phyloP scores from a whole-genome alignment of 1,284 basidiomycete genomes.

The Bondarzewia mesenterica region DNA sequence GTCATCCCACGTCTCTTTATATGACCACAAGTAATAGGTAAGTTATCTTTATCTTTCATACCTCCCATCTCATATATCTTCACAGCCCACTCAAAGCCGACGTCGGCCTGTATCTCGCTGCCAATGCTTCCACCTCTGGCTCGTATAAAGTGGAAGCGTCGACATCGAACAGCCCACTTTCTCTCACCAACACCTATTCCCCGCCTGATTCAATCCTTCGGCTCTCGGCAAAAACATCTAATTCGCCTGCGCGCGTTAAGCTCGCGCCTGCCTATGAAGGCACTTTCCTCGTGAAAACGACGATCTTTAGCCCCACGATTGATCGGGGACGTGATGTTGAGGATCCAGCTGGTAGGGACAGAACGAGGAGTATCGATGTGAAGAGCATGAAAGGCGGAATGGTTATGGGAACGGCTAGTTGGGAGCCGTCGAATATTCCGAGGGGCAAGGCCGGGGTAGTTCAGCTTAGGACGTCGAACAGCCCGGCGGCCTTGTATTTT shows the following conservation, averaged over 20 bases:
- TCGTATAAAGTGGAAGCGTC: conserved; percentile 21
- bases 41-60: conserved; percentile 4
- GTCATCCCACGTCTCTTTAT: conserved; percentile 15
- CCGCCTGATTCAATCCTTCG: conserved; percentile 32
- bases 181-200: conserved; percentile 24
- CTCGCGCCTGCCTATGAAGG: conserved; percentile 38
- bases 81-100: conserved; percentile 21
- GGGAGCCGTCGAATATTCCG: conserved; percentile 2
- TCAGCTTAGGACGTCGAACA: background rate
- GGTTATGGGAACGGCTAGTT: background rate
- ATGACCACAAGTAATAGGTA: conserved; percentile 33
- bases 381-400: background rate
- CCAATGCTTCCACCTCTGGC: conserved; percentile 20
- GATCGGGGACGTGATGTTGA: conserved; percentile 17
- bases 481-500: background rate
- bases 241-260: conserved; percentile 22
- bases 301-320: conserved; percentile 16
- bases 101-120: conserved; percentile 20
- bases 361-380: conserved; percentile 19
- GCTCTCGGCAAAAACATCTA: conserved; percentile 24
- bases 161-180: conserved; percentile 20
- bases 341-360: conserved; percentile 32
- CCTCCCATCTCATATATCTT: background rate
- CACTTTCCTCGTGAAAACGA: conserved; percentile 26
- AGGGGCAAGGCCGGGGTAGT: background rate